These are phyloP conservation scores for Dactylonectria macrodidyma DNA, from an alignment of 2,329 filamentous ascomycete genomes.

Conservation along the genomic window DNA sequence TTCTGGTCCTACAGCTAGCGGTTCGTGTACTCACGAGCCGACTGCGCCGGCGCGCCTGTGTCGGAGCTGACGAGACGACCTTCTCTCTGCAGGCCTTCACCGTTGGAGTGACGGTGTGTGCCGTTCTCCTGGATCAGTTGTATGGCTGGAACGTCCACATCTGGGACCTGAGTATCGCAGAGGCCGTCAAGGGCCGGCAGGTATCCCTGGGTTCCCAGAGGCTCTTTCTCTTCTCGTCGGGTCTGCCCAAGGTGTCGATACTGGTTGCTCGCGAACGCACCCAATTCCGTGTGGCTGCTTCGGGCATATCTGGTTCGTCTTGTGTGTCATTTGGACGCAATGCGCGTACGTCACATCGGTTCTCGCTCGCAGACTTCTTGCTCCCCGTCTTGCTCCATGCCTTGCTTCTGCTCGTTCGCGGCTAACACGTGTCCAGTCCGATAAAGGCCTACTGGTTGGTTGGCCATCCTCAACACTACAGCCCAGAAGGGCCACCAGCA, in stretches of 20 bases:
- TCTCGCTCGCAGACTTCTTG: no score
- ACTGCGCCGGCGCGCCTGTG: no score
- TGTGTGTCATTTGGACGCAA: constrained; percentile 52
- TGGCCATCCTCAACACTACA: constrained; percentile 44
- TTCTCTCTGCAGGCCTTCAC: constrained; percentile 46
- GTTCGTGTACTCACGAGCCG: no score
- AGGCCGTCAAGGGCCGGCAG: constrained; percentile 51
- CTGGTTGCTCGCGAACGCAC: constrained; percentile 56
- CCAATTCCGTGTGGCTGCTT: constrained; percentile 50
- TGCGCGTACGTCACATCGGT: no score
- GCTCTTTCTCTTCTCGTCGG: constrained; percentile 56
- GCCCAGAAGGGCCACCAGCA: constrained; percentile 45
- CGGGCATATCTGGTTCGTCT: constrained; percentile 49
- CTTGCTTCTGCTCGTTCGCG: no score
- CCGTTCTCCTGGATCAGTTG: constrained; percentile 52
- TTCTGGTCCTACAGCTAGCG: no score
- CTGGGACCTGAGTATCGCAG: constrained; percentile 51
- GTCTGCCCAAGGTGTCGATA: constrained; percentile 57
- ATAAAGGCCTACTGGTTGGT: no score
- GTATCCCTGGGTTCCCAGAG: constrained; percentile 58
- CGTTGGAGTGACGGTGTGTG: constrained; percentile 50
- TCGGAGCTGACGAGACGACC: no score
- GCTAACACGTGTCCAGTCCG: no score
- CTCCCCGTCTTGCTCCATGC: no score
- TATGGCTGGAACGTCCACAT: constrained; percentile 57